Conservation (phyloP, 164 flowering plant species). For the Berberis thunbergii region DNA sequence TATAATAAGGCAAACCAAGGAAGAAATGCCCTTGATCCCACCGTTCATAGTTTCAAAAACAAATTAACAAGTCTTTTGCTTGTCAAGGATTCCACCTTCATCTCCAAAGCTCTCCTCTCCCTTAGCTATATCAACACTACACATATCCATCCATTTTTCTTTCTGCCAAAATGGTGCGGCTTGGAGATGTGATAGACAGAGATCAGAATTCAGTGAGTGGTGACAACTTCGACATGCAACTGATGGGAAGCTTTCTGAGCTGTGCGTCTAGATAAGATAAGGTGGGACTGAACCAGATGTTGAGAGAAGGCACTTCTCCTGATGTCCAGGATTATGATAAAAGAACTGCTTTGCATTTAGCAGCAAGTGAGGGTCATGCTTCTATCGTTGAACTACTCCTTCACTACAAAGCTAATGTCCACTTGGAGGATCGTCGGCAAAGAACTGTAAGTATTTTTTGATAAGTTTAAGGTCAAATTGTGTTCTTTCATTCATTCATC, state of each 20-base stretch:
- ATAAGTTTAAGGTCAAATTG: no score
- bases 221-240: slow-evolving; percentile 39
- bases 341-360: slow-evolving; percentile 58
- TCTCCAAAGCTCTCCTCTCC: no score
- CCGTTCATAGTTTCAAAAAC: no score
- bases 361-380: slow-evolving; percentile 65
- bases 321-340: slow-evolving; percentile 51
- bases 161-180: no score
- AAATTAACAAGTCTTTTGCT: no score
- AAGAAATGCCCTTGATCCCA: no score
- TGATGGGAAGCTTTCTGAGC: slow-evolving; percentile 52
- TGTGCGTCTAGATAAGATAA: slow-evolving; percentile 54
- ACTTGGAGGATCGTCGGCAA: slow-evolving; percentile 45
- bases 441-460: slow-evolving; percentile 44
- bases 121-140: no score
- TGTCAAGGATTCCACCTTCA: no score
- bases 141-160: no score
- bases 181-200: not conserved
- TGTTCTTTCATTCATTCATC: no score
- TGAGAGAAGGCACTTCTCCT: slow-evolving; percentile 39
- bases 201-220: not conserved
- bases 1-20: no score
- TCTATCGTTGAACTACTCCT: slow-evolving; percentile 51
- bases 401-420: slow-evolving; percentile 40
- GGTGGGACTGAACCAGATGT: slow-evolving; percentile 49